Percentiles rank a stretch among this genome's conserved stretches.
phyloP scores from a whole-genome alignment of 345 rosid genomes.

The Brassica nigra region DNA sequence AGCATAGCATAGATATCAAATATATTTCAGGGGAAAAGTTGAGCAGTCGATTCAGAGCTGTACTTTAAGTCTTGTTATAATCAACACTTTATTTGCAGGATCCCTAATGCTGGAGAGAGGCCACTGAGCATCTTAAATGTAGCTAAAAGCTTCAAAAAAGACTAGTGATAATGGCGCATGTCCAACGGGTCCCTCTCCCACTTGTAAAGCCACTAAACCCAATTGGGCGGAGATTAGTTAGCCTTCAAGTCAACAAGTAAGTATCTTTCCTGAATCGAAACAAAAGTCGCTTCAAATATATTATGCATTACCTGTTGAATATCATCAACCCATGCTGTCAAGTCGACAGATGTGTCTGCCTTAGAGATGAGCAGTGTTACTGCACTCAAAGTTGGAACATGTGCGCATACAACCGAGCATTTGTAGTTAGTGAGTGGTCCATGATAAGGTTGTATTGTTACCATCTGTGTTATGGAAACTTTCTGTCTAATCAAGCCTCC shows the following conservation, averaged over 20 bases:
- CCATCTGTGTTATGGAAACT: slow-evolving; percentile 25
- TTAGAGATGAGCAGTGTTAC: slow-evolving; percentile 30
- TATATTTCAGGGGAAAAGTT: slow-evolving; percentile 31
- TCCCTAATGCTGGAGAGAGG: slow-evolving; percentile 24
- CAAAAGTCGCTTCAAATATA: too few relatives aligned
- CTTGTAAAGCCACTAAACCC: slow-evolving; percentile 35
- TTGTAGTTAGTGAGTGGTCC: slow-evolving; percentile 30
- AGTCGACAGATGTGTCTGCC: slow-evolving; percentile 37
- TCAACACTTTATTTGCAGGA: slow-evolving; percentile 35
- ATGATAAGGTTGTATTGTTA: slow-evolving; percentile 29
- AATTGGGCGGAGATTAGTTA: slow-evolving; percentile 25
- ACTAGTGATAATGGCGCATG: slow-evolving; percentile 42
- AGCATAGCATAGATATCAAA: slow-evolving; percentile 29
- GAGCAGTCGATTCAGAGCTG: slow-evolving; percentile 25
- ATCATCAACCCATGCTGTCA: slow-evolving; percentile 28
- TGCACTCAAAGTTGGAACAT: slow-evolving; percentile 38
- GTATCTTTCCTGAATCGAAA: slow-evolving; percentile 22
- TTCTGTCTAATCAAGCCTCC: slow-evolving; percentile 37
- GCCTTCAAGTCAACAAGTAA: slow-evolving; percentile 41
- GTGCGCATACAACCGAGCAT: slow-evolving; percentile 37
- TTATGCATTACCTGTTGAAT: slow-evolving; percentile 18
- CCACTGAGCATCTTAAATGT: slow-evolving; percentile 33
- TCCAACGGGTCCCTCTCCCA: slow-evolving; percentile 37
- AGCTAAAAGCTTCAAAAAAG: slow-evolving; percentile 30
- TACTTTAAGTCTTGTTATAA: slow-evolving; percentile 34